phyloP scores from a whole-genome alignment of 306 rosid genomes.

The Styphnolobium japonicum region DNA sequence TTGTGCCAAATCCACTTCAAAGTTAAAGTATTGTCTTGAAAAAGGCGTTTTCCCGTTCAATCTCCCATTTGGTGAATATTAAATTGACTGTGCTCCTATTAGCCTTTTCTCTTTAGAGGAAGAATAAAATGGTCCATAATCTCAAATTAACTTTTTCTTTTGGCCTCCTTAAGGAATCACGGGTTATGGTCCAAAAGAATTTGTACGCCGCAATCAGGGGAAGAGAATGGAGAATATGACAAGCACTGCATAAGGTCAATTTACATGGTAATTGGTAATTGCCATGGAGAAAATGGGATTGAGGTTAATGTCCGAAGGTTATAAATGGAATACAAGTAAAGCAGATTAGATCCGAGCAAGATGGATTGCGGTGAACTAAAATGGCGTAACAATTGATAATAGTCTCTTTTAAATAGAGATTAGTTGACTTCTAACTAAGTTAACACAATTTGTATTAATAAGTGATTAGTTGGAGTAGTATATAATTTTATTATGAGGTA shows the following conservation, averaged over 20 bases:
- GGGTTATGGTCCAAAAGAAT: slow-evolving; percentile 14
- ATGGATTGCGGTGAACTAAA: neutral
- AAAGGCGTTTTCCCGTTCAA: neutral
- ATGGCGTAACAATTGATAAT: neutral
- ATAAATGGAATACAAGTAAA: slow-evolving; percentile 20
- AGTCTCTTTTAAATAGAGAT: neutral
- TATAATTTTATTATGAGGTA: too few relatives aligned
- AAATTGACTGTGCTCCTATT: neutral
- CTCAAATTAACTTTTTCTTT: neutral
- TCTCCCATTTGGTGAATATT: neutral
- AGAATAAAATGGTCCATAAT: neutral
- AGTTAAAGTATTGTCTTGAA: too few relatives aligned
- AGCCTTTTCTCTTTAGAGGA: neutral
- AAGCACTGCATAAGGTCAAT: slow-evolving; percentile 31
- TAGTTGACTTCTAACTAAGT: slow-evolving; percentile 21
- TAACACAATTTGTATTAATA: too few relatives aligned
- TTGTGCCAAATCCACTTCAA: neutral
- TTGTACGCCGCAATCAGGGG: neutral
- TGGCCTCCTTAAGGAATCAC: neutral
- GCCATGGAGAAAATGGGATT: slow-evolving; percentile 20
- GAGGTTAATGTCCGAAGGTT: slow-evolving; percentile 16
- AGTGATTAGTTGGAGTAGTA: too few relatives aligned
- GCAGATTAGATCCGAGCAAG: neutral
- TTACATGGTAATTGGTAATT: slow-evolving; percentile 14
- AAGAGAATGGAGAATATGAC: neutral